Base-by-base conservation (phyloP, 345 rosid genomes). In the Gynandropsis gynandra region DNA sequence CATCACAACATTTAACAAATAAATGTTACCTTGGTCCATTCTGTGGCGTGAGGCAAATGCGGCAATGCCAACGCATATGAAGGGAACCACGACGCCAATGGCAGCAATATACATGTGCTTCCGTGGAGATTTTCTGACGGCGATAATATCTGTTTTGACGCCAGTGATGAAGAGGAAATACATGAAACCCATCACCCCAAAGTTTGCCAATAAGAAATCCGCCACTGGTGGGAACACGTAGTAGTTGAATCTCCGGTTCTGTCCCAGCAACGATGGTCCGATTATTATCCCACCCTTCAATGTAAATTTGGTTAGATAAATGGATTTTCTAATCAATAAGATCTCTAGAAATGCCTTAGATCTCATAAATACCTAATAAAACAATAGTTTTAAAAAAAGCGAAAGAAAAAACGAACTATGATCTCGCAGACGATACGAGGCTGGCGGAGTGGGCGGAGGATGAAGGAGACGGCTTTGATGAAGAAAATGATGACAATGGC, bases 211-310 rank as follows among this genome's bases (percentile, higher is more conserved):
- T 20, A 87, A 50, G 52, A 58, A 78, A 21, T 61, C 42, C 1
- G 76, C 62, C n/a, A 67, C 59, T 0, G 62, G 77, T 1, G 95
- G 87, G 37, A 76, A 73, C 4, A 76, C 2, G 1, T 14, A 14
- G 13, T 42, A 45, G 7, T 55, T 24, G 43, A 81, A 78, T 4
- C 29, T 56, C 47, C 50, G 16, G 72, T 44, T 80, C 17, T 63
- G 63, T 9, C 92, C 83, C 1, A 90, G 53, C 52, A 83, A 16
- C 0, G 96, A 87, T 0, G 96, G 95, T 67, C 96, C 96, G 11
- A 90, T 34, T 42, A 82, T 47, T 47, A 87, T 64, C 2, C 95
- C 96, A 31, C 92, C 95, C 98, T 87, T 50, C 8, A 70, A 24
- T 2, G 5, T 24, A 24, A 33, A 33, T 33, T 33, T 3, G 36